These are phyloP conservation scores for Solanum lycopersicoides DNA, from an alignment of 257 asterid species.

Conservation along the genomic window DNA sequence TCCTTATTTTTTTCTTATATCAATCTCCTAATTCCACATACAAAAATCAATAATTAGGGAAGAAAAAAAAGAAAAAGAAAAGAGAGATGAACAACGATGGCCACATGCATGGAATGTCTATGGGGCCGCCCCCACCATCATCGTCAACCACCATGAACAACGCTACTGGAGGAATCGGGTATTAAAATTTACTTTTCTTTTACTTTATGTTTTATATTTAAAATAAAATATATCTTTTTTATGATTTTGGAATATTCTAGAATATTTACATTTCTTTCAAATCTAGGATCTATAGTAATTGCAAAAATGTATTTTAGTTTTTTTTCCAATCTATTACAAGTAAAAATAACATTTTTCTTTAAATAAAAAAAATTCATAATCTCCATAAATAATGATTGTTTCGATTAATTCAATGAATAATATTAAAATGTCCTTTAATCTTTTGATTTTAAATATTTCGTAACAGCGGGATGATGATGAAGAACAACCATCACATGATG, in stretches of 20 bases:
- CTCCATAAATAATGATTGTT: neutral
- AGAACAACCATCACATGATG: slow-evolving; percentile 44
- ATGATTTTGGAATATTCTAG: neutral
- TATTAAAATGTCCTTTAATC: fast-evolving
- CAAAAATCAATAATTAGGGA: too few species aligned
- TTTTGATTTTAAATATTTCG: neutral
- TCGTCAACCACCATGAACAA: neutral
- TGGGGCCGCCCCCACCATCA: slow-evolving; percentile 5
- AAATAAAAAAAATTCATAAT: neutral
- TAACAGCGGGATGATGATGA: neutral
- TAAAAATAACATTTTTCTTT: neutral
- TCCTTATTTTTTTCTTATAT: too few species aligned
- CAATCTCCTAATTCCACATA: too few species aligned
- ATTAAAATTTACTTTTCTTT: neutral
- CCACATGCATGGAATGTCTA: slow-evolving; percentile 17
- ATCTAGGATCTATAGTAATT: neutral
- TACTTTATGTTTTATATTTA: neutral
- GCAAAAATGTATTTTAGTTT: too few species aligned
- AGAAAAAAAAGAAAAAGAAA: too few species aligned
- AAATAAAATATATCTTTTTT: neutral
- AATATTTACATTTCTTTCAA: neutral
- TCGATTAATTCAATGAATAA: neutral
- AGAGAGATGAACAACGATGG: neutral
- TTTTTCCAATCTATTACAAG: neutral
- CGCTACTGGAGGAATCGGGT: neutral